Conservation (phyloP, 2,329 filamentous ascomycete species). For the Anthostomella pinea region DNA sequence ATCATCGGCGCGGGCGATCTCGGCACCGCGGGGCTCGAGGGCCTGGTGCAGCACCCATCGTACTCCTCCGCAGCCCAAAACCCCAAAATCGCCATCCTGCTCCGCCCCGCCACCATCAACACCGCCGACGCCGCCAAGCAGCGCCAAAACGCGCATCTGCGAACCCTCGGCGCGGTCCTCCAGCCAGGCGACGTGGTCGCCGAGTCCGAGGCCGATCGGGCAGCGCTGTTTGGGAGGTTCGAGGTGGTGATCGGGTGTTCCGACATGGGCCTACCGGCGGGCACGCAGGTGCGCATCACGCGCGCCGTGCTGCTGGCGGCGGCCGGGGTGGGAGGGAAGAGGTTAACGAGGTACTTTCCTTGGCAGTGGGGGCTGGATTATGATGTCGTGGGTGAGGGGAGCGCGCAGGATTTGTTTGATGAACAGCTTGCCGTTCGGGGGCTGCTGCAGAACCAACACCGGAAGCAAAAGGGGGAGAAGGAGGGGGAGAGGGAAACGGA, state of each 20-base stretch:
- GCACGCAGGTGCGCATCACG: slow-evolving; percentile 57
- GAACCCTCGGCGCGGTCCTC: slow-evolving; percentile 37
- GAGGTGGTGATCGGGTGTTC: slow-evolving; percentile 58
- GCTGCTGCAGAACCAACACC: slow-evolving; percentile 49
- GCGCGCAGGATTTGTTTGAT: slow-evolving; percentile 63
- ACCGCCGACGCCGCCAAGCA: slow-evolving; percentile 37
- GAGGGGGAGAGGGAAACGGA: slow-evolving; percentile 38
- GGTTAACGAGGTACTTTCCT: slow-evolving; percentile 52
- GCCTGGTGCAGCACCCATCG: slow-evolving; percentile 46
- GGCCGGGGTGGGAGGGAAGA: not conserved
- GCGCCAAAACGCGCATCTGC: slow-evolving; percentile 33
- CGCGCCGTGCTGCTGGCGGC: slow-evolving; percentile 48
- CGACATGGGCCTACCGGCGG: slow-evolving; percentile 55
- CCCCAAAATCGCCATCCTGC: slow-evolving; percentile 47
- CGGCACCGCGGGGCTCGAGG: slow-evolving; percentile 52
- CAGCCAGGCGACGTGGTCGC: slow-evolving; percentile 41
- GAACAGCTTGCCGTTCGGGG: slow-evolving; percentile 61
- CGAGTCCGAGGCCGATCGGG: slow-evolving; percentile 37
- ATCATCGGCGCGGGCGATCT: slow-evolving; percentile 67
- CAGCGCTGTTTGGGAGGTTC: slow-evolving; percentile 42
- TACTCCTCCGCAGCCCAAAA: slow-evolving; percentile 31
- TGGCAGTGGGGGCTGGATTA: slow-evolving; percentile 78
- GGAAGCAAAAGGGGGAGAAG: no score
- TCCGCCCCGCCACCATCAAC: slow-evolving; percentile 48
- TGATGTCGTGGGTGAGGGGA: slow-evolving; percentile 57